Percentiles rank a stretch among this genome's conserved stretches.
Conservation (phyloP, 352 stramenopile species). For the Pythium aristosporum region DNA sequence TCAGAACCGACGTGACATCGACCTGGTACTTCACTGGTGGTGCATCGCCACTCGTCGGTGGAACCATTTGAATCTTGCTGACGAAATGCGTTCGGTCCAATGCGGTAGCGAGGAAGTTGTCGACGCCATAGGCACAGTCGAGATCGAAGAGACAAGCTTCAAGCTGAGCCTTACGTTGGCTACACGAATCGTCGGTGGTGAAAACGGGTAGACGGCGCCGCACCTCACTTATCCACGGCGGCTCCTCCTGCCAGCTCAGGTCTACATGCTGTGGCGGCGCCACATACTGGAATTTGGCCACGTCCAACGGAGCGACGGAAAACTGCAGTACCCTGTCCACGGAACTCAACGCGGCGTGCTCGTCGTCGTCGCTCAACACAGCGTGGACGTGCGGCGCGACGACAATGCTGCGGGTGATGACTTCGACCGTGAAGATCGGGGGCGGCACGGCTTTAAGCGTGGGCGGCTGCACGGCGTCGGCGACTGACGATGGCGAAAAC, state of each 20-base stretch:
- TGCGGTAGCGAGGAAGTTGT: slow-evolving; percentile 28
- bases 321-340: slow-evolving; percentile 14
- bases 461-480: background rate
- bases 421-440: slow-evolving; percentile 5
- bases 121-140: slow-evolving; percentile 41
- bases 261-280: slow-evolving; percentile 33
- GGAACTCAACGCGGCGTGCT: slow-evolving; percentile 2
- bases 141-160: slow-evolving; percentile 30
- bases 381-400: slow-evolving; percentile 8
- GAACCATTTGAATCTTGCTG: background rate
- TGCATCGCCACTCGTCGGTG: no score
- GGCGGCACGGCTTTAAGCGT: slow-evolving; percentile 1
- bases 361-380: slow-evolving; percentile 6
- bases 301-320: slow-evolving; percentile 28
- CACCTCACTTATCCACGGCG: slow-evolving; percentile 4
- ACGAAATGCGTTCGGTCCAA: slow-evolving; percentile 10
- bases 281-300: slow-evolving; percentile 42
- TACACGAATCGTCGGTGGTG: slow-evolving; percentile 22
- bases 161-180: slow-evolving; percentile 19
- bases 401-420: slow-evolving; percentile 17
- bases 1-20: slow-evolving; percentile 19
- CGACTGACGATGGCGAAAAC: background rate
- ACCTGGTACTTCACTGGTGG: background rate
- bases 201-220: slow-evolving; percentile 1
- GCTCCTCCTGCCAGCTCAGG: slow-evolving; percentile 35